These are phyloP conservation scores for Boletus rex-veris DNA, from an alignment of 768 basidiomycete genomes.

Conservation along the genomic window DNA sequence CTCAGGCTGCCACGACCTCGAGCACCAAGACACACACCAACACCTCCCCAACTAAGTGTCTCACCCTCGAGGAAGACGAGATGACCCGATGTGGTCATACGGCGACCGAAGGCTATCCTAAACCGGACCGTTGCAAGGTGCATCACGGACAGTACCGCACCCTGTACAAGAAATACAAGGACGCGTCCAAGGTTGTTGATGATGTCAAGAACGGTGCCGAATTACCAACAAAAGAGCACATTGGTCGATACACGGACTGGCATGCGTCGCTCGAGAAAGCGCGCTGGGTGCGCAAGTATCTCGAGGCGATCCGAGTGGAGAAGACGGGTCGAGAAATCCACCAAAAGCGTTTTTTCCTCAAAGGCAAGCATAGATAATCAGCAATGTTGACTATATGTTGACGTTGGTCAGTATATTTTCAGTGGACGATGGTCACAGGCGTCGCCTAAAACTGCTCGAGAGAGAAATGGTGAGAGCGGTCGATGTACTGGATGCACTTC, in stretches of 20 bases:
- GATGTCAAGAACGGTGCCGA: constrained; percentile 2
- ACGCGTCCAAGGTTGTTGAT: constrained; percentile 27
- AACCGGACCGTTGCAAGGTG: too few relatives aligned
- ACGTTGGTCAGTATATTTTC: background rate
- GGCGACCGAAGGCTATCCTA: too few relatives aligned
- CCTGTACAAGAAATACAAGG: constrained; percentile 21
- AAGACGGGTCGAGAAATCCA: constrained; percentile 31
- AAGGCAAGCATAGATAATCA: too few relatives aligned
- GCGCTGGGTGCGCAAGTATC: constrained; percentile 24
- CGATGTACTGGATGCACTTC: constrained; percentile 17
- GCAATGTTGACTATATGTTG: too few relatives aligned
- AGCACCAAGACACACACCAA: too few relatives aligned
- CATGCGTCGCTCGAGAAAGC: constrained; percentile 16
- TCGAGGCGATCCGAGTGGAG: constrained; percentile 33
- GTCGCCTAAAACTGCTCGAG: constrained; percentile 28
- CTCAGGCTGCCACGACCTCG: too few relatives aligned
- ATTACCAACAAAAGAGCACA: constrained; percentile 19
- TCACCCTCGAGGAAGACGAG: too few relatives aligned
- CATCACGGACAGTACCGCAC: too few relatives aligned
- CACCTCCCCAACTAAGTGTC: too few relatives aligned
- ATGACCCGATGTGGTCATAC: too few relatives aligned
- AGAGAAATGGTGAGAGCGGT: constrained; percentile 28
- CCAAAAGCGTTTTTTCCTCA: constrained; percentile 29
- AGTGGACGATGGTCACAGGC: constrained; percentile 32
- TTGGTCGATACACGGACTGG: constrained; percentile 13